A percentile compares a stretch with the other conserved stretches of the same genome.
Evolutionary conservation across 768 basidiomycete genomes (phyloP).

Genomic region (Termitomyces titanicus): DNA sequence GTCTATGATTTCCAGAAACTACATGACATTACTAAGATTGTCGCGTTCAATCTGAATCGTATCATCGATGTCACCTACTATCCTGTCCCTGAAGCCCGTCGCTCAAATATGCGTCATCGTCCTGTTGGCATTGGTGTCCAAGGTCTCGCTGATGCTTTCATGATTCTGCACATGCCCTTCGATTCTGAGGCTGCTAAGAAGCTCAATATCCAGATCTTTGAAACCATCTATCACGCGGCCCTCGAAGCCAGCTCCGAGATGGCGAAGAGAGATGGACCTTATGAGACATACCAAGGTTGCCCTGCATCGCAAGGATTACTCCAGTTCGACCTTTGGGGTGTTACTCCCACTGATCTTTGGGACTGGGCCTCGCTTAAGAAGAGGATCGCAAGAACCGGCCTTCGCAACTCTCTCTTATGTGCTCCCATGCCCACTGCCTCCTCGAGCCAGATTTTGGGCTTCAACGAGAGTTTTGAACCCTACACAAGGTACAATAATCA

Average conservation of each 20-base stretch:
- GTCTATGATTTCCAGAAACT: too few species aligned
- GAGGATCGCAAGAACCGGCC: constrained; percentile 74
- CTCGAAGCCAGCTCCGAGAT: constrained; percentile 88
- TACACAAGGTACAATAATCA: too few species aligned
- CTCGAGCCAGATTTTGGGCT: background rate
- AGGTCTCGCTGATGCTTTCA: too few species aligned
- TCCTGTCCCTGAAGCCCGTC: too few species aligned
- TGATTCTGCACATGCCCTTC: too few species aligned
- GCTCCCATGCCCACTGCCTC: background rate
- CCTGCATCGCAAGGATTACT: constrained; percentile 81
- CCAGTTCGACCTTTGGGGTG: too few species aligned
- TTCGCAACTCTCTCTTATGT: constrained; percentile 90
- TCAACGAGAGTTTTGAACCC: background rate
- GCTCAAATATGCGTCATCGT: too few species aligned
- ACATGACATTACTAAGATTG: too few species aligned
- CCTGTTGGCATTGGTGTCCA: too few species aligned
- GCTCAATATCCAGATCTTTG: constrained; percentile 94
- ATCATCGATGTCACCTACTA: too few species aligned
- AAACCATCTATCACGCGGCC: constrained; percentile 96
- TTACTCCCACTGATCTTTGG: constrained; percentile 87
- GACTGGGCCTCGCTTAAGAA: constrained; percentile 89
- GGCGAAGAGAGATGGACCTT: constrained; percentile 84
- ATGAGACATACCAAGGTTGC: constrained; percentile 86
- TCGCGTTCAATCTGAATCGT: too few species aligned
- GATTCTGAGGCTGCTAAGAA: constrained; percentile 85